Evolutionary conservation across 2,329 filamentous ascomycete genomes (phyloP), one percentile per base, ranked within the genome.

Genomic region (Aureobasidium uvarum): DNA sequence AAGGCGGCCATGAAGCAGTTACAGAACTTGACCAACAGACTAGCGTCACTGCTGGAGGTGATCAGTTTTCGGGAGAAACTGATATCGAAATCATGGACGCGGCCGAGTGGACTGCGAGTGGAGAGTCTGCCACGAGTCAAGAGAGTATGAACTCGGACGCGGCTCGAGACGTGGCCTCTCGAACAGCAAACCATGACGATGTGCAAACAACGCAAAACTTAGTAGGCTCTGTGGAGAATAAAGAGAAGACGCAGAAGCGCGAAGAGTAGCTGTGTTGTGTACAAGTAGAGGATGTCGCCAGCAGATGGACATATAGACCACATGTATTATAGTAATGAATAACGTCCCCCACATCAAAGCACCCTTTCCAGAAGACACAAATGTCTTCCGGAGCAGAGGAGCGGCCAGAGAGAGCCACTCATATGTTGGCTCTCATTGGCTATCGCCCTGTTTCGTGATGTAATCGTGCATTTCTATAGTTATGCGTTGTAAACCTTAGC

Each of bases 31-130:
- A 69, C 1, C 46, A 68, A 11, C 71, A 73, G 41, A 71, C 68
- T 11, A 71, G 66, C 31, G 33, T 70, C 18, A 69, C 68, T 7
- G 64, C 64, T 5, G 71, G 71, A 33, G 72, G 72, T 8, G 72
- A 74, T 36, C 69, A 67, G 25, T 73, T 74, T 46, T 62, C 67
- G 36, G 72, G 73, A n/a, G 72, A 73, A 46, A 67, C 68, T 50
- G 72, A 72, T 13, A 28, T 71, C 4, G 66, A 46, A 10, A 58
- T 73, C 23, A 68, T 69, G 39, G 71, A 71, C 52, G 69, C 68
- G 46, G 20, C 39, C 20, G 67, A 69, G 18, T 39, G 25, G n/a
- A 36, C 36, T 38, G 55, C 41, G 38, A 46, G 23, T 18, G 60
- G 60, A 14, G 62, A 59, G 14, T 23, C 13, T 28, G n/a, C 60